A percentile compares a stretch with the other conserved stretches of the same genome.
These are phyloP conservation scores for Populus trichocarpa DNA, from an alignment of 441 rosid species.

Conservation along the genomic window DNA sequence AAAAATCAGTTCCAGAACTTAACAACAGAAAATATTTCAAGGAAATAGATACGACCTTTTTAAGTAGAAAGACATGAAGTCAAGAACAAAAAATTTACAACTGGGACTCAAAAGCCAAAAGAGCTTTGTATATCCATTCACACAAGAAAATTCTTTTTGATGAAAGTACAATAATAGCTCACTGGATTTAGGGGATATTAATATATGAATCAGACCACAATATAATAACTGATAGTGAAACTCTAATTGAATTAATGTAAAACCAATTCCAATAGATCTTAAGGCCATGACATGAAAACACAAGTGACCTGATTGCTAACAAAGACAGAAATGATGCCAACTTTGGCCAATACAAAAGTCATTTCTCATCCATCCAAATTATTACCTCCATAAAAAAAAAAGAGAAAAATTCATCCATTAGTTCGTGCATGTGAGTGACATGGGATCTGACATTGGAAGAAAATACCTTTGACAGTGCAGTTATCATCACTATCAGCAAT, in stretches of 20 bases:
- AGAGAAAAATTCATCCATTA: background rate
- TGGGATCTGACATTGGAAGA: background rate
- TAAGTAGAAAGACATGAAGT: no score
- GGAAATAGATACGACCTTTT: background rate
- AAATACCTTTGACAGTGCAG: conserved; percentile 62
- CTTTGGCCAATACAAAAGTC: background rate
- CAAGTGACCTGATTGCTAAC: background rate
- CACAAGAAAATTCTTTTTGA: background rate
- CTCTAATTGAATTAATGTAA: background rate
- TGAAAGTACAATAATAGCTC: background rate
- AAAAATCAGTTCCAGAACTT: conserved; percentile 28
- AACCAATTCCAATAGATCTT: background rate
- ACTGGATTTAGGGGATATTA: background rate
- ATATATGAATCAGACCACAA: background rate
- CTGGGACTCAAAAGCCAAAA: background rate
- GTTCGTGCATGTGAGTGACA: background rate
- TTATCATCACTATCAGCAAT: conserved; percentile 41
- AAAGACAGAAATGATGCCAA: background rate
- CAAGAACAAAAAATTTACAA: no score
- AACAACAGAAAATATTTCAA: conserved; percentile 1
- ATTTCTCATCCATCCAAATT: background rate
- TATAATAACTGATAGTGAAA: background rate
- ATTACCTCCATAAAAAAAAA: conserved; percentile 4
- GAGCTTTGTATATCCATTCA: background rate
- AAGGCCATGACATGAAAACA: background rate